phyloP scores from a whole-genome alignment of 2,329 filamentous ascomycete species.

The Colletotrichum sp. region DNA sequence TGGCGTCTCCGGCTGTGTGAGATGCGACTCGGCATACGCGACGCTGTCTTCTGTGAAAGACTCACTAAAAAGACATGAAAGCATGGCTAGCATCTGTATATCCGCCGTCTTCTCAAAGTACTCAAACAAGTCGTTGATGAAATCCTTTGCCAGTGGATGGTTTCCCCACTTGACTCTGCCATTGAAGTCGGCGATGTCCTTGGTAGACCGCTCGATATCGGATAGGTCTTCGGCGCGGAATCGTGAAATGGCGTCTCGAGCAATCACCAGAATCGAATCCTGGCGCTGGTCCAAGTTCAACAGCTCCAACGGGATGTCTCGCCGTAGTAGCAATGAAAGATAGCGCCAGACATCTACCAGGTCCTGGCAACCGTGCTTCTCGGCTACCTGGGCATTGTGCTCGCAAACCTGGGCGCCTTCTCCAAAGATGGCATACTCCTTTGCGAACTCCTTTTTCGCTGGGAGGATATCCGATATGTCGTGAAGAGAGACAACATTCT shows the following conservation, averaged over 20 bases:
- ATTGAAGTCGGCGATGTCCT: conserved; percentile 40
- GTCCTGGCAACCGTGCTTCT: conserved; percentile 72
- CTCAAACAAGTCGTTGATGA: conserved; percentile 66
- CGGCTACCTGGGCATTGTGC: conserved; percentile 82
- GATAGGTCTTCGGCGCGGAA: conserved; percentile 24
- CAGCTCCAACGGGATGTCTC: conserved; percentile 75
- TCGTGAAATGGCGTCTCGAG: conserved; percentile 62
- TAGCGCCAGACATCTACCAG: conserved; percentile 86
- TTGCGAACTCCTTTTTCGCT: conserved; percentile 77
- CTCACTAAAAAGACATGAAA: conserved; percentile 73
- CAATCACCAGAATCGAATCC: conserved; percentile 72
- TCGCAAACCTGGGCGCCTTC: conserved; percentile 81
- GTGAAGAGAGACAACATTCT: conserved; percentile 77
- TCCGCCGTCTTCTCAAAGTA: conserved; percentile 69
- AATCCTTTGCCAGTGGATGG: conserved; percentile 66
- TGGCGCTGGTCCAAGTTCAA: conserved; percentile 58
- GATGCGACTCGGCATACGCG: conserved; percentile 61
- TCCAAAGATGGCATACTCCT: conserved; percentile 84
- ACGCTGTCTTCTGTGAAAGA: conserved; percentile 59
- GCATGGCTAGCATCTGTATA: conserved; percentile 74
- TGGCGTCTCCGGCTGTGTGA: conserved; percentile 65
- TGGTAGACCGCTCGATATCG: conserved; percentile 7
- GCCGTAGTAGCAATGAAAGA: conserved; percentile 76
- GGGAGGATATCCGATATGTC: conserved; percentile 75
- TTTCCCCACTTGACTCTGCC: conserved; percentile 72